These are phyloP conservation scores for Vanderwaltozyma yarrowii DNA, from an alignment of 805 yeast species.

Conservation along the genomic window DNA sequence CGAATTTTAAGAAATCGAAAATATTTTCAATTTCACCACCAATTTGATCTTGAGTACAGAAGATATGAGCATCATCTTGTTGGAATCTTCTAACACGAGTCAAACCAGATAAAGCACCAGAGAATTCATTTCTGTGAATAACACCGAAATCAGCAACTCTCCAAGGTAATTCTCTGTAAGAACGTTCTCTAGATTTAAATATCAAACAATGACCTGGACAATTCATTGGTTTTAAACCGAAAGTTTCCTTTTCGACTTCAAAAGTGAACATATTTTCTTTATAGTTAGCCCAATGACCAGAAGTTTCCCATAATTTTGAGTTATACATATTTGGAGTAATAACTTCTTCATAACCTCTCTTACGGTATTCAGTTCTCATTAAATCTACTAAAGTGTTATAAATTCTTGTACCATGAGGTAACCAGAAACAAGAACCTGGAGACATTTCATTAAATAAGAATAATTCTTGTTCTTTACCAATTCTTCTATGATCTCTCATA, in stretches of 20 bases:
- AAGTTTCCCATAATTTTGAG: slow-evolving; percentile 94
- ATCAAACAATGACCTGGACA: slow-evolving; percentile 93
- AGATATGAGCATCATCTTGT: slow-evolving; percentile 97
- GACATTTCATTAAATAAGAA: slow-evolving; percentile 93
- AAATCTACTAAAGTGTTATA: slow-evolving; percentile 78
- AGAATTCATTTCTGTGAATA: slow-evolving; percentile 86
- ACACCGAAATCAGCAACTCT: slow-evolving; percentile 84
- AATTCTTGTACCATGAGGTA: slow-evolving; percentile 98
- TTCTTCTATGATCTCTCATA: slow-evolving; percentile 89
- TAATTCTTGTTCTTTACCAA: slow-evolving; percentile 93
- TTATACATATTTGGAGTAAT: slow-evolving; percentile 99
- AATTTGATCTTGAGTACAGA: slow-evolving; percentile 74
- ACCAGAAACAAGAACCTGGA: slow-evolving; percentile 98
- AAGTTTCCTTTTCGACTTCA: slow-evolving; percentile 92
- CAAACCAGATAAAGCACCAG: slow-evolving; percentile 87
- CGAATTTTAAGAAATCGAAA: slow-evolving; percentile 73
- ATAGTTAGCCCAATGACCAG: slow-evolving; percentile 98
- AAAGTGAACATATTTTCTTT: slow-evolving; percentile 95
- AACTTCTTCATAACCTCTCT: slow-evolving; percentile 95
- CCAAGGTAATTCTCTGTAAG: slow-evolving; percentile 79
- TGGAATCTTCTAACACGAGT: slow-evolving; percentile 92
- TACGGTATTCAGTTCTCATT: slow-evolving; percentile 74
- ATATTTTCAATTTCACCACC: slow-evolving; percentile 60
- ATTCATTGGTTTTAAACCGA: slow-evolving; percentile 92
- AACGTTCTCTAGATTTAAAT: slow-evolving; percentile 62